Evolutionary conservation across 2,329 filamentous ascomycete genomes (phyloP), one percentile per base, ranked within the genome.

Genomic region (Cladosporium colombiae): DNA sequence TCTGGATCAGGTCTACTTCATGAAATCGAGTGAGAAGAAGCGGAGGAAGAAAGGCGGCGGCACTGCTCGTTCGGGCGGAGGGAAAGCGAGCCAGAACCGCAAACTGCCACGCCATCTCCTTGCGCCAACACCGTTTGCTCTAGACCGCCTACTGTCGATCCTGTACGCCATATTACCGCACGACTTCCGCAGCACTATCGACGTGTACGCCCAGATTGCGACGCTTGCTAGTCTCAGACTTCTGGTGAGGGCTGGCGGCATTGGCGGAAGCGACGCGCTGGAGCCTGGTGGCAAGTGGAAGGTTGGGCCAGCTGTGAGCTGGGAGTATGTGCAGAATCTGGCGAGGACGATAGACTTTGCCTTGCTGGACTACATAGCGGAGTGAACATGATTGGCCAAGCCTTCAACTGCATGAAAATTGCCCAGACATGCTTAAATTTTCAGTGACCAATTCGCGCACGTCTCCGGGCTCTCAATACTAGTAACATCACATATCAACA

Each of bases 91-190:
- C 14, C 79, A 80, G 65, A 86, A 89, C 71, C 85, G 89, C 64
- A 91, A 91, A 77, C 91, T 94, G 25, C 87, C 91, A 13, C 84
- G 91, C 29, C 91, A 92, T 77, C 81, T 94, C 2, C 85, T 95
- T 4, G 90, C 90, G 11, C 89, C 91, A 0, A 88, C 91, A 68
- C 88, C 89, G 1, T 95, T 95, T 72, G 84, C 91, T 6, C 80
- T 94, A 16, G 91, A 95, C 78, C 84, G 91, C 37, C 86, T 94
- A 82, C 82, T 94, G 63, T 90, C 91, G 8, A 92, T 95, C 27
- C 90, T 92, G 69, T 85, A 87, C 11, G 87, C 89, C 1, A 84
- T 93, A 66, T 77, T 88, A 18, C 81, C 79, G 21, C 81, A 81
- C 55, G 75, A 77, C 5, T 73, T 83, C 1, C 63, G 74, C 0